A percentile compares a stretch with the other conserved stretches of the same genome.
These are phyloP conservation scores for Podospora didyma DNA, from an alignment of 495 filamentous ascomycete genomes.

Conservation along the genomic window DNA sequence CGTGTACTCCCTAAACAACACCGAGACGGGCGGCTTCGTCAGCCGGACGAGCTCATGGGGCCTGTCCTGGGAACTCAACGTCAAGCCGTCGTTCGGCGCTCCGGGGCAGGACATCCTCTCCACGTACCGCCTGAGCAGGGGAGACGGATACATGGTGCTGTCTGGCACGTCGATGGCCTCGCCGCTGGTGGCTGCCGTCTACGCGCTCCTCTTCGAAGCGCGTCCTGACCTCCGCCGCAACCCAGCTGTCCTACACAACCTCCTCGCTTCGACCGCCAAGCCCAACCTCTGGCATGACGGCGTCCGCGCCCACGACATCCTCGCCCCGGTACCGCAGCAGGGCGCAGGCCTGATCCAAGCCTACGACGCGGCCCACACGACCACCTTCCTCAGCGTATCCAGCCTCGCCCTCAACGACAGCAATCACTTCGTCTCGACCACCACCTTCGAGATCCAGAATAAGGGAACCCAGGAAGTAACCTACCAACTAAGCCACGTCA, in stretches of 20 bases:
- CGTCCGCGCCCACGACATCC: slow-evolving; percentile 24
- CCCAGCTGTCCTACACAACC: slow-evolving; percentile 28
- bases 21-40: slow-evolving; percentile 35
- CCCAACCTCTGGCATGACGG: slow-evolving; percentile 44
- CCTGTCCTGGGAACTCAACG: slow-evolving; percentile 43
- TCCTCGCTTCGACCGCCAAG: slow-evolving; percentile 37
- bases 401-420: slow-evolving; percentile 53
- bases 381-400: slow-evolving; percentile 41
- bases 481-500: slow-evolving; percentile 38
- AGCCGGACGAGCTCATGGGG: slow-evolving; percentile 47
- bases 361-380: slow-evolving; percentile 44
- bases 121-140: slow-evolving; percentile 41
- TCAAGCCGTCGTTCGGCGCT: slow-evolving; percentile 45
- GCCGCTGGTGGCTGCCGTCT: slow-evolving; percentile 44
- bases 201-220: slow-evolving; percentile 44
- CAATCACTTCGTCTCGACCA: slow-evolving; percentile 35
- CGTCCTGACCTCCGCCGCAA: slow-evolving; percentile 33
- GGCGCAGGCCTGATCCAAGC: slow-evolving; percentile 52
- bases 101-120: slow-evolving; percentile 49
- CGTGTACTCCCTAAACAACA: slow-evolving; percentile 27
- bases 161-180: slow-evolving; percentile 55
- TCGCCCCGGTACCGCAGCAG: slow-evolving; percentile 49
- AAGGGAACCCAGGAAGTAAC: slow-evolving; percentile 34
- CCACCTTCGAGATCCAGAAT: slow-evolving; percentile 46
- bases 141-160: slow-evolving; percentile 40